Percentiles rank a stretch among this genome's conserved stretches.
phyloP scores from a whole-genome alignment of 139 green algal species.

The Dunaliella primolecta region DNA sequence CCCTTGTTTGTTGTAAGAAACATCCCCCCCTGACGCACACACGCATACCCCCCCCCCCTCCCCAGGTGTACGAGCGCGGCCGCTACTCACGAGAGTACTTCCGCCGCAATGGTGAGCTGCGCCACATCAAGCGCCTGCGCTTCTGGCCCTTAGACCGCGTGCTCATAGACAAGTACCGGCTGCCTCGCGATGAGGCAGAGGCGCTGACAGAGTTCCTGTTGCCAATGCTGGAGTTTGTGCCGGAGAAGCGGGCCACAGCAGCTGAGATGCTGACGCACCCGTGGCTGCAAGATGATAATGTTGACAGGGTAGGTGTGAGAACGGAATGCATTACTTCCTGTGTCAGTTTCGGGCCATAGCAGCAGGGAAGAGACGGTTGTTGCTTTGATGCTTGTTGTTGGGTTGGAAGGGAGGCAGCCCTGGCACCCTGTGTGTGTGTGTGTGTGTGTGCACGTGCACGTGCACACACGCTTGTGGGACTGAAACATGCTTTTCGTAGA shows the following conservation, averaged over 20 bases:
- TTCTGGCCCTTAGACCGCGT: constrained; percentile 90
- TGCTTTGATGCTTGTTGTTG: too few species aligned
- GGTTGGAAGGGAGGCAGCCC: too few species aligned
- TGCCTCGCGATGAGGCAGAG: constrained; percentile 73
- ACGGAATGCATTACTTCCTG: too few species aligned
- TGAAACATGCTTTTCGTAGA: too few species aligned
- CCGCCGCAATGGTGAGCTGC: constrained; percentile 83
- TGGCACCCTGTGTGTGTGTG: too few species aligned
- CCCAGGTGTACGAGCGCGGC: constrained; percentile 63
- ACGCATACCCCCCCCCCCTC: not conserved
- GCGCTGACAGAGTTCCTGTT: constrained; percentile 81
- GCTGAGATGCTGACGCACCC: constrained; percentile 81
- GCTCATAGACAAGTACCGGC: constrained; percentile 90
- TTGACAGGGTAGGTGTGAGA: not conserved
- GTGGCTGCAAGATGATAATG: constrained; percentile 64
- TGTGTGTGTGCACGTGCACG: too few species aligned
- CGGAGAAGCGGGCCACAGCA: constrained; percentile 79
- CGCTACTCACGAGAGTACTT: constrained; percentile 87
- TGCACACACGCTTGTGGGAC: too few species aligned
- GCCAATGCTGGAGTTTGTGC: constrained; percentile 89
- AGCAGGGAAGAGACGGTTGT: too few species aligned
- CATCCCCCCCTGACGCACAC: too few species aligned
- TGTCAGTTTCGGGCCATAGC: too few species aligned
- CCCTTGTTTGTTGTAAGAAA: too few species aligned
- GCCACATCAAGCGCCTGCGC: constrained; percentile 86